These are phyloP conservation scores for Wickerhamiella parazyma DNA, from an alignment of 805 yeast species.

Conservation along the genomic window DNA sequence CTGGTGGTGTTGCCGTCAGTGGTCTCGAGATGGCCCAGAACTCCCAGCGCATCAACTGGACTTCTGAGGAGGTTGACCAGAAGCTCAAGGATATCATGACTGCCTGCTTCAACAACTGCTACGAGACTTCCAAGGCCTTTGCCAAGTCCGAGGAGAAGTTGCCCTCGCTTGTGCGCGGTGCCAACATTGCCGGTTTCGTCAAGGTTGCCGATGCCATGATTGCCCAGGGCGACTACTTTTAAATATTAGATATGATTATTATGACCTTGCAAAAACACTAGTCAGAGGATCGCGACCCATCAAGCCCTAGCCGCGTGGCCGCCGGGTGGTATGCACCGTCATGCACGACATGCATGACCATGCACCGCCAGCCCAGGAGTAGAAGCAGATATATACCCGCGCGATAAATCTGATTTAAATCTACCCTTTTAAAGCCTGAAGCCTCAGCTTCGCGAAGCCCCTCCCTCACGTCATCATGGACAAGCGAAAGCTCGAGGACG, in stretches of 20 bases:
- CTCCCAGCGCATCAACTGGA: constrained; percentile 87
- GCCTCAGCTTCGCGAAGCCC: too few species aligned
- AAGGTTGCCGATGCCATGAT: constrained; percentile 98
- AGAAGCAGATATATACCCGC: too few species aligned
- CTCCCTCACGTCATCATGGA: constrained; percentile 4
- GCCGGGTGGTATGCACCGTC: too few species aligned
- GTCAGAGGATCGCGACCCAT: too few species aligned
- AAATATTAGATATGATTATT: constrained; percentile 1
- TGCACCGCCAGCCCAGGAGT: too few species aligned
- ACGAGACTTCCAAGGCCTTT: constrained; percentile 72
- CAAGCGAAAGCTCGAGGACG: constrained; percentile 8
- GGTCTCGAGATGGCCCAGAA: constrained; percentile 99
- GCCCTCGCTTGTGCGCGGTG: constrained; percentile 97
- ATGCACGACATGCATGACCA: too few species aligned
- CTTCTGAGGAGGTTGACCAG: constrained; percentile 80
- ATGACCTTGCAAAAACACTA: too few species aligned
- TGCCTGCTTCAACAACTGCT: constrained; percentile 84
- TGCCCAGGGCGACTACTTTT: constrained; percentile 69
- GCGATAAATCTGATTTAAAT: too few species aligned
- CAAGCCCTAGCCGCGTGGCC: too few species aligned
- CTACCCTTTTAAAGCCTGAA: too few species aligned
- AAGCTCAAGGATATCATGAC: constrained; percentile 88
- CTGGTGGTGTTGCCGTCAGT: constrained; percentile 99
- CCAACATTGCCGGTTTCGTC: constrained; percentile 97
- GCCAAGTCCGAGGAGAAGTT: constrained; percentile 55